Evolutionary conservation across 192 early-diverging fungal species (phyloP).

Genomic region (Allomyces arbusculus): DNA sequence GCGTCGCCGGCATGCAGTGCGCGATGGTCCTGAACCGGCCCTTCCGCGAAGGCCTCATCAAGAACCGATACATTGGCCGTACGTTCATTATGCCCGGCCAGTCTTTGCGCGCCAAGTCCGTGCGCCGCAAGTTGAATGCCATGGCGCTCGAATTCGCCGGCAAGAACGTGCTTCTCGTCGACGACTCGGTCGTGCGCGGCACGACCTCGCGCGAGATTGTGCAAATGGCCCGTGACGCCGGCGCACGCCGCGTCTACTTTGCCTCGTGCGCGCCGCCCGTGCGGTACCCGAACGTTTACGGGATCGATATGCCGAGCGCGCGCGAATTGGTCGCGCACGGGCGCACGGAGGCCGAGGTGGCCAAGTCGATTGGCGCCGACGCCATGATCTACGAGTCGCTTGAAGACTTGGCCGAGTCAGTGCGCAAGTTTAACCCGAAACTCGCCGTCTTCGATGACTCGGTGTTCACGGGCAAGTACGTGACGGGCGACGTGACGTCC

Average conservation of each 20-base stretch:
- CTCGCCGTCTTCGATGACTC: constrained; percentile 83
- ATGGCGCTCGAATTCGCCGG: constrained; percentile 91
- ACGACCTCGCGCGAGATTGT: constrained; percentile 98
- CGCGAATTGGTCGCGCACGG: constrained; percentile 73
- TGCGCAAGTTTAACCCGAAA: constrained; percentile 60
- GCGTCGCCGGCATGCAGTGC: constrained; percentile 81
- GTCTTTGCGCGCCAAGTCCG: constrained; percentile 35
- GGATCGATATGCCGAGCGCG: constrained; percentile 97
- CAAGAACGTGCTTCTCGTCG: constrained; percentile 94
- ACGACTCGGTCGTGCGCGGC: constrained; percentile 99
- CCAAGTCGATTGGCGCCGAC: constrained; percentile 81
- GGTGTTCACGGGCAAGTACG: constrained; percentile 87
- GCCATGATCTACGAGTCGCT: constrained; percentile 82
- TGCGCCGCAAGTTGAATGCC: constrained; percentile 92
- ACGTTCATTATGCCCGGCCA: constrained; percentile 99
- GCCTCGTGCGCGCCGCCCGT: constrained; percentile 94
- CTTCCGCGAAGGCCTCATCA: constrained; percentile 98
- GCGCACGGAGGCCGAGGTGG: constrained; percentile 63
- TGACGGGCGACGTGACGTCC: constrained; percentile 55
- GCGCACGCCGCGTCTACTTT: constrained; percentile 97
- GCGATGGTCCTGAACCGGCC: constrained; percentile 70
- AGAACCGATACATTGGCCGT: constrained; percentile 96
- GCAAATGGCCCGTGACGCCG: constrained; percentile 95
- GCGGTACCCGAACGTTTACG: constrained; percentile 96
- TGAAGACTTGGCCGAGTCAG: constrained; percentile 64